phyloP scores from a whole-genome alignment of 306 rosid species.

The Fragaria iinumae region DNA sequence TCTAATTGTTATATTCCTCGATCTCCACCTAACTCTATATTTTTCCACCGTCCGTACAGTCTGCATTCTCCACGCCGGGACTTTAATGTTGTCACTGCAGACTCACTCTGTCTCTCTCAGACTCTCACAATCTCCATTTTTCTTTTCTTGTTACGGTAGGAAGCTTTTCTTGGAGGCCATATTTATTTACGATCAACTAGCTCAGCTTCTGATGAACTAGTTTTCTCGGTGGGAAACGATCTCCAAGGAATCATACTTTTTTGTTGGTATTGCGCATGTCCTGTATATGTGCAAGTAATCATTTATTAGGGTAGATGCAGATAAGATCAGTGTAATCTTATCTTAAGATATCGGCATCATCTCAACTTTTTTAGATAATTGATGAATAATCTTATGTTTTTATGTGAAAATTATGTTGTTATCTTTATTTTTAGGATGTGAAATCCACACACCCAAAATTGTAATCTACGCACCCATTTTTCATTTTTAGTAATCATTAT shows the following conservation, averaged over 20 bases:
- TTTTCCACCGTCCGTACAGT: background rate
- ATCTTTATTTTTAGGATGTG: no score
- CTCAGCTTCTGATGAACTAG: background rate
- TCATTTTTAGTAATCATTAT: no score
- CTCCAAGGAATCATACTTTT: background rate
- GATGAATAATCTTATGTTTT: background rate
- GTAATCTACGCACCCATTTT: no score
- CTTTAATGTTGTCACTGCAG: background rate
- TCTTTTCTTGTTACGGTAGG: background rate
- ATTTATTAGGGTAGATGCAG: background rate
- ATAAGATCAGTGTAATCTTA: background rate
- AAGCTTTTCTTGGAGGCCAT: conserved; percentile 1
- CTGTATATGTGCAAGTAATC: background rate
- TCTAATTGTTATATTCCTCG: background rate
- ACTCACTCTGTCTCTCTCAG: background rate
- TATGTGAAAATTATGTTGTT: no score
- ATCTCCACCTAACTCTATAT: background rate
- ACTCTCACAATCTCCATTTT: background rate
- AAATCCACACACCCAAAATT: no score
- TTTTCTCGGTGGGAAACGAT: conserved; percentile 5
- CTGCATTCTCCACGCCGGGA: background rate
- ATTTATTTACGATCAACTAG: background rate
- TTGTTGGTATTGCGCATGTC: conserved; percentile 10
- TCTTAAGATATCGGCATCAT: background rate
- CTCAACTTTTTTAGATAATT: background rate